These are phyloP conservation scores for Emmonsiellopsis sp. DNA, from an alignment of 2,329 filamentous ascomycete genomes.

Conservation along the genomic window DNA sequence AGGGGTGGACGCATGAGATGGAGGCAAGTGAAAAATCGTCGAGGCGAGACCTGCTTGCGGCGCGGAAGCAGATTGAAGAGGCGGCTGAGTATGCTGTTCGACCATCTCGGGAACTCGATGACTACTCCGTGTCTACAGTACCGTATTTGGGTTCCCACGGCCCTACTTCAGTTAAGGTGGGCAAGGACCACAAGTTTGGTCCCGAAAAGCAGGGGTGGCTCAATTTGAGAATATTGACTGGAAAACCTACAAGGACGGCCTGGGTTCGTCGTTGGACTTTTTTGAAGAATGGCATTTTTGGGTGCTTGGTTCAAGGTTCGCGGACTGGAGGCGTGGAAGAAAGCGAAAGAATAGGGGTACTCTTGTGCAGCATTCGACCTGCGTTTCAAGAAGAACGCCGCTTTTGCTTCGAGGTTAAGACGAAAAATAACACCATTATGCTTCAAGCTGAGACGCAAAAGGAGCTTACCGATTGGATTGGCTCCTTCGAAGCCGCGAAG, in stretches of 20 bases:
- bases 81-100: constrained; percentile 59
- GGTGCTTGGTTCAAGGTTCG: constrained; percentile 76
- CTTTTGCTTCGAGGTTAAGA: constrained; percentile 98
- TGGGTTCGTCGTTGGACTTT: constrained; percentile 96
- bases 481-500: constrained; percentile 88
- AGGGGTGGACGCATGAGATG: constrained; percentile 91
- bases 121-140: constrained; percentile 84
- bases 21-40: constrained; percentile 79
- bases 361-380: constrained; percentile 86
- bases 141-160: constrained; percentile 68
- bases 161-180: constrained; percentile 54
- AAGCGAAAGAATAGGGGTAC: constrained; percentile 88
- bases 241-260: constrained; percentile 79
- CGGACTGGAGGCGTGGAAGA: constrained; percentile 81
- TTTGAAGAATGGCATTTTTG: constrained; percentile 90
- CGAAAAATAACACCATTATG: constrained; percentile 81
- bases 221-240: constrained; percentile 69
- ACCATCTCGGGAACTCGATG: constrained; percentile 85
- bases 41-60: constrained; percentile 67
- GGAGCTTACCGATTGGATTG: constrained; percentile 90
- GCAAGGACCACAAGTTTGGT: constrained; percentile 33
- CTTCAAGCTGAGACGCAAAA: constrained; percentile 87
- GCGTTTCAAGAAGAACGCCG: constrained; percentile 86
- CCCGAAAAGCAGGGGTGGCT: constrained; percentile 92
- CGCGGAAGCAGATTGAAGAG: constrained; percentile 75